Percentiles rank a stretch among this genome's conserved stretches.
Evolutionary conservation across 306 rosid genomes (phyloP).

Genomic region (Vigna unguiculata): DNA sequence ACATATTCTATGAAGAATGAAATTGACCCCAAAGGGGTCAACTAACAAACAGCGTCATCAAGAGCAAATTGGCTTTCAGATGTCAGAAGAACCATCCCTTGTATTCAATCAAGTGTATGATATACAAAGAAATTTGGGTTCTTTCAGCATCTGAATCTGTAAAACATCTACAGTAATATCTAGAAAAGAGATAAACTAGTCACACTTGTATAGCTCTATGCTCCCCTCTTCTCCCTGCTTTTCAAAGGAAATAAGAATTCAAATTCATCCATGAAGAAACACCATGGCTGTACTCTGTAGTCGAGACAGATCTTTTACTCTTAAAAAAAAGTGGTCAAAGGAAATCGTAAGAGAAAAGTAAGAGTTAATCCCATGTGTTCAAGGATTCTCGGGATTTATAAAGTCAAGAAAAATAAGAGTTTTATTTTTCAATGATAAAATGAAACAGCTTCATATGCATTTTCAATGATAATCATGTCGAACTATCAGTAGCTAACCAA

Average conservation of each 20-base stretch:
- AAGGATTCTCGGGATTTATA: neutral
- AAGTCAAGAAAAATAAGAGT: neutral
- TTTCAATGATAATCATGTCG: too few relatives aligned
- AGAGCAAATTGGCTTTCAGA: slow-evolving; percentile 50
- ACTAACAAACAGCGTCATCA: slow-evolving; percentile 44
- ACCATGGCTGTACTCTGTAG: neutral
- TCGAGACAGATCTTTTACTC: neutral
- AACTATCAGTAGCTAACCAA: too few relatives aligned
- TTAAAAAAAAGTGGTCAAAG: neutral
- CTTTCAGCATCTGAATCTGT: slow-evolving; percentile 58
- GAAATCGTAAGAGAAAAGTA: neutral
- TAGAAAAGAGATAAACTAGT: slow-evolving; percentile 35
- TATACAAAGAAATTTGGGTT: slow-evolving; percentile 47
- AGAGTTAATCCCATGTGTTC: neutral
- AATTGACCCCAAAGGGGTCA: slow-evolving; percentile 58
- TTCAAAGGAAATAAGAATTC: neutral
- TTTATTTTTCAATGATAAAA: too few relatives aligned
- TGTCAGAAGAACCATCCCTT: slow-evolving; percentile 51
- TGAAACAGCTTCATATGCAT: too few relatives aligned
- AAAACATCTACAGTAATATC: slow-evolving; percentile 30
- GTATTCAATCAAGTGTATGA: slow-evolving; percentile 49
- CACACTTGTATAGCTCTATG: slow-evolving; percentile 20
- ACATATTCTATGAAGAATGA: slow-evolving; percentile 42
- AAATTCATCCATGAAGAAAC: slow-evolving; percentile 25
- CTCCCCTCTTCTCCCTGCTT: neutral